These are phyloP conservation scores for Inosperma sp. DNA, from an alignment of 768 basidiomycete genomes.

Conservation along the genomic window DNA sequence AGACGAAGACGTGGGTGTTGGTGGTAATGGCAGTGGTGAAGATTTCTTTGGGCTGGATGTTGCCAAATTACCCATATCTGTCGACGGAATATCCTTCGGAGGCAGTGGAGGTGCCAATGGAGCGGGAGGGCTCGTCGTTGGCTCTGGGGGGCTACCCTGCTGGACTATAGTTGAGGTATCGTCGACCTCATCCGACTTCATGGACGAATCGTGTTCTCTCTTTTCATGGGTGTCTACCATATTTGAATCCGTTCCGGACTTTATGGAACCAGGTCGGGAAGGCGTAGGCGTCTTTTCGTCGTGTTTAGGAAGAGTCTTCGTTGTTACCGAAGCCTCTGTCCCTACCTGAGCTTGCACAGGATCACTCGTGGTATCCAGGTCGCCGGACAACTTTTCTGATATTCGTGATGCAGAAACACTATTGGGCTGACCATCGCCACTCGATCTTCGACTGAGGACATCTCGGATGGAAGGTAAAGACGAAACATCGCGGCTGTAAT, in stretches of 20 bases:
- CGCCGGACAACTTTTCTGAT: too few relatives aligned
- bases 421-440: constrained; percentile 21
- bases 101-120: constrained; percentile 6
- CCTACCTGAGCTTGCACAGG: too few relatives aligned
- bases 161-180: too few relatives aligned
- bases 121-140: too few relatives aligned
- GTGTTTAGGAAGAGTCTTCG: constrained; percentile 32
- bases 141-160: too few relatives aligned
- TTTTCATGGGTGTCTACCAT: not conserved
- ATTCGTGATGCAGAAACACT: constrained; percentile 6
- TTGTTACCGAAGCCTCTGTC: constrained; percentile 37
- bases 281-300: constrained; percentile 33
- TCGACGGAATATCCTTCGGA: not conserved
- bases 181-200: too few relatives aligned
- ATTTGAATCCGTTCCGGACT: constrained; percentile 11
- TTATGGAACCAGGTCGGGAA: constrained; percentile 25
- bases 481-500: constrained; percentile 56
- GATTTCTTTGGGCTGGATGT: not conserved
- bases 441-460: constrained; percentile 51
- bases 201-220: not conserved
- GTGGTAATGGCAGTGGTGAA: constrained; percentile 5
- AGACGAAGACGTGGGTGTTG: constrained; percentile 30
- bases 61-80: not conserved
- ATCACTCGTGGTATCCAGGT: too few relatives aligned
- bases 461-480: constrained; percentile 56